Evolutionary conservation across 106 monocot genomes (phyloP).

Genomic region (Phalaenopsis aphrodite): DNA sequence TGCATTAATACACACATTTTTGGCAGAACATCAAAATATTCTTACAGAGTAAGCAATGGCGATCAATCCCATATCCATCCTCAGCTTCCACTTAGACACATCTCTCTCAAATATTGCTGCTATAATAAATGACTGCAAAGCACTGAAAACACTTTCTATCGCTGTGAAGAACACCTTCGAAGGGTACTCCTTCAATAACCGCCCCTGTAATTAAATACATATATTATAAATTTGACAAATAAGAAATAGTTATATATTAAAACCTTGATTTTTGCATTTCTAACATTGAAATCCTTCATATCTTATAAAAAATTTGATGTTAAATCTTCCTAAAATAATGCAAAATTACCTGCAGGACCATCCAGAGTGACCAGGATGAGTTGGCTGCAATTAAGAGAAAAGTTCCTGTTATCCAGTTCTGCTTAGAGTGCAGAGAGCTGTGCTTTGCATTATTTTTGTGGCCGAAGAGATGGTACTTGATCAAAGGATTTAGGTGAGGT

Average conservation of each 20-base stretch:
- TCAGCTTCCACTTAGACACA: constrained; percentile 30
- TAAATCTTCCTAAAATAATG: not conserved
- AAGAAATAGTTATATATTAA: no score
- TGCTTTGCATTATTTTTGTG: not conserved
- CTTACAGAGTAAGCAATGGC: constrained; percentile 14
- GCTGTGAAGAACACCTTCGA: constrained; percentile 42
- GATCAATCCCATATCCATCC: constrained; percentile 27
- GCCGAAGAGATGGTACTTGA: constrained; percentile 15
- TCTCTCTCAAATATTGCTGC: constrained; percentile 38
- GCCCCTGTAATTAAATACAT: constrained; percentile 19
- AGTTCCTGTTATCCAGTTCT: constrained; percentile 31
- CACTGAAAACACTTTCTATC: constrained; percentile 33
- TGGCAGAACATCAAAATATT: no score
- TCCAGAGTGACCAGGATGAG: constrained; percentile 11
- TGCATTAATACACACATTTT: no score
- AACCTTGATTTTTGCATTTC: no score
- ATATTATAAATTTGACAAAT: no score
- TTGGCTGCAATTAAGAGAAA: constrained; percentile 25
- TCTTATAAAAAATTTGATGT: no score
- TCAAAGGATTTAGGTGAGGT: constrained; percentile 18
- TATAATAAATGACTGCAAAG: constrained; percentile 29
- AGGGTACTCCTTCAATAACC: constrained; percentile 37
- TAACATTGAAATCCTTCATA: no score
- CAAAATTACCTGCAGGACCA: constrained; percentile 10
- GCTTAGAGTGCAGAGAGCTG: not conserved